Evolutionary conservation across 2,329 filamentous ascomycete species (phyloP), one percentile per base, ranked within the genome.

Genomic region (Botryotinia globosa): DNA sequence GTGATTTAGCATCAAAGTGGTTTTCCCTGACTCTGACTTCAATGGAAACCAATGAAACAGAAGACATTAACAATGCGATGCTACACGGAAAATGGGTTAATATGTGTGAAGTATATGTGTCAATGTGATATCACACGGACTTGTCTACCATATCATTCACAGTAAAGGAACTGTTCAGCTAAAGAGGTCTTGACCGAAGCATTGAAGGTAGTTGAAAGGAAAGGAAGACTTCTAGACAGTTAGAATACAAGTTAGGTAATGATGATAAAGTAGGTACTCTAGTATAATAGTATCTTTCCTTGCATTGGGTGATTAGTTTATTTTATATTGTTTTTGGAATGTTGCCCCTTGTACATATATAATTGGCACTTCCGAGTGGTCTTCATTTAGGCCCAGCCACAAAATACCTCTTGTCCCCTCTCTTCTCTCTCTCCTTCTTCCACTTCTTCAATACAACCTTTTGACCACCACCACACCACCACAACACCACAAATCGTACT

Each of bases 331-430:
- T 54, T 71, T 44, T 71, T 65, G 69, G 59, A 71, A 71, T 71
- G 69, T 56, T 71, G 59, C 61, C 34, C 58, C 37, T 64, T 51
- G 59, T 65, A 56, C 32, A 54, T 66, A 66, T 54, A 66, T 39
- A 54, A 56, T 65, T 71, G 58, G 58, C 58, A 54, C 54, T 37
- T 64, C 45, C 59, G 58, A 39, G 34, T 71, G 58, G 32, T 64
- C 29, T 51, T 63, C 56, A 34, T 39, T 22, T 66, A 66, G 44
- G 32, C 69, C 69, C 69, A 71, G 69, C 69, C 69, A 71, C 56
- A 65, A 71, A 65, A 64, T 32, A 71, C 56, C 69, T 56, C 64
- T 67, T 42, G 29, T 44, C 18, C 59, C 20, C 45, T 64, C 61
- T 54, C 67, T 44, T 25, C 42, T 34, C 44, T 48, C 42, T 20